A percentile compares a stretch with the other conserved stretches of the same genome.
These are phyloP conservation scores for Phytopythium delawarense DNA, from an alignment of 352 stramenopile species.

Conservation along the genomic window DNA sequence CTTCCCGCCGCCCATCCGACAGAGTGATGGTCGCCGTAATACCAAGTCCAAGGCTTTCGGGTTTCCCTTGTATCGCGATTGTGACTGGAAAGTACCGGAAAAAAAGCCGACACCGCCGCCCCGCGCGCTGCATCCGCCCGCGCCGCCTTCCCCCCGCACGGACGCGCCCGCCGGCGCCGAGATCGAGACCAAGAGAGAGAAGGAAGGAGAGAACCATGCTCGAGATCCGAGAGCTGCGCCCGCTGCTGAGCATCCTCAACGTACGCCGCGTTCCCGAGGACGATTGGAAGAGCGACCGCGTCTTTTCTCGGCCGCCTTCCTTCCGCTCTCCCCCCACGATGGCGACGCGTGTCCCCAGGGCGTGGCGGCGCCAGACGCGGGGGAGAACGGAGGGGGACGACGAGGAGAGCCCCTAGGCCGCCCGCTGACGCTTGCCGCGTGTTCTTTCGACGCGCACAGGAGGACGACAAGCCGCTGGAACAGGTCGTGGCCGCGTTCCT, in stretches of 20 bases:
- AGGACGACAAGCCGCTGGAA: slow-evolving; percentile 83
- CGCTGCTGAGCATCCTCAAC: slow-evolving; percentile 80
- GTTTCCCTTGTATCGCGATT: background rate
- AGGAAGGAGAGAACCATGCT: slow-evolving; percentile 37
- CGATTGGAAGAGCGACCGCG: background rate
- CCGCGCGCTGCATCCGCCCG: background rate
- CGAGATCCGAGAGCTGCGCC: slow-evolving; percentile 76
- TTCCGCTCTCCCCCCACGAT: background rate
- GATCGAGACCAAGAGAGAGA: background rate
- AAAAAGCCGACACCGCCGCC: background rate
- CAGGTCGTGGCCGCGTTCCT: slow-evolving; percentile 64
- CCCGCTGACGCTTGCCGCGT: background rate
- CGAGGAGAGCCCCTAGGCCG: slow-evolving; percentile 7
- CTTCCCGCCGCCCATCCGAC: background rate
- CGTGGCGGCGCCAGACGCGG: background rate
- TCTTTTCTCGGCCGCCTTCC: background rate
- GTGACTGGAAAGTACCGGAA: background rate
- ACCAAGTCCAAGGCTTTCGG: background rate
- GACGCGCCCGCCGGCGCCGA: background rate
- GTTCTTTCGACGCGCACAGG: slow-evolving; percentile 21
- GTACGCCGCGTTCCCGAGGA: slow-evolving; percentile 27
- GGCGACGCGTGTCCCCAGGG: background rate
- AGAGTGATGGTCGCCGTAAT: background rate
- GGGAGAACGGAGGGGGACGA: background rate
- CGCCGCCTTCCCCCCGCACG: background rate